Evolutionary conservation across 441 rosid species (phyloP).

Genomic region (Lepidium campestre): DNA sequence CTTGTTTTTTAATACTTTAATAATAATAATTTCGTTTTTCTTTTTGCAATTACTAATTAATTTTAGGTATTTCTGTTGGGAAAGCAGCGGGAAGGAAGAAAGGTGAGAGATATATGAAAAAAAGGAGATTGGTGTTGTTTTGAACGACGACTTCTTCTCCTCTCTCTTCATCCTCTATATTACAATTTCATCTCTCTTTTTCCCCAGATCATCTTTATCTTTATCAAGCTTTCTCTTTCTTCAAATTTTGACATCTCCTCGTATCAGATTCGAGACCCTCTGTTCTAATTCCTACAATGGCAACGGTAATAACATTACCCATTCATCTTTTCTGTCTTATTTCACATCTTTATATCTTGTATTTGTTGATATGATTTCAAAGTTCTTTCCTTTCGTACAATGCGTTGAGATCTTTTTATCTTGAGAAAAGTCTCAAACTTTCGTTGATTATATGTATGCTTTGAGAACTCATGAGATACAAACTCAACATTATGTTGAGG

Average conservation of each 20-base stretch:
- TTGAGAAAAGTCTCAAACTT: background rate
- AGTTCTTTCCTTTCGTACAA: background rate
- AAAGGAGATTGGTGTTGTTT: slow-evolving; percentile 11
- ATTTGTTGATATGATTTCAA: background rate
- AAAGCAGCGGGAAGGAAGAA: slow-evolving; percentile 26
- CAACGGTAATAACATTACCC: slow-evolving; percentile 16
- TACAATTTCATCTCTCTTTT: slow-evolving; percentile 6
- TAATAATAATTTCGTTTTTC: background rate
- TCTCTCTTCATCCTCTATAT: slow-evolving; percentile 17
- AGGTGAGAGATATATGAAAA: slow-evolving; percentile 4
- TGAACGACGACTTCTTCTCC: slow-evolving; percentile 21
- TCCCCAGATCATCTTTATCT: background rate
- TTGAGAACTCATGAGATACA: too few relatives aligned
- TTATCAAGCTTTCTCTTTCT: background rate
- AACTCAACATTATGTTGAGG: too few relatives aligned
- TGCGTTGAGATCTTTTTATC: background rate
- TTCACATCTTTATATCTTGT: background rate
- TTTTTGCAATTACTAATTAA: background rate
- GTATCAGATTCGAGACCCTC: slow-evolving; percentile 6
- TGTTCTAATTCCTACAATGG: slow-evolving; percentile 20
- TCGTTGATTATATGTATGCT: background rate
- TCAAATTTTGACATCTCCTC: background rate
- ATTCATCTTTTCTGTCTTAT: background rate
- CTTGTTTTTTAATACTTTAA: background rate
- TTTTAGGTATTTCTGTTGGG: slow-evolving; percentile 20